phyloP scores from a whole-genome alignment of 2,329 filamentous ascomycete genomes.

The Basipetospora chlamydospora region DNA sequence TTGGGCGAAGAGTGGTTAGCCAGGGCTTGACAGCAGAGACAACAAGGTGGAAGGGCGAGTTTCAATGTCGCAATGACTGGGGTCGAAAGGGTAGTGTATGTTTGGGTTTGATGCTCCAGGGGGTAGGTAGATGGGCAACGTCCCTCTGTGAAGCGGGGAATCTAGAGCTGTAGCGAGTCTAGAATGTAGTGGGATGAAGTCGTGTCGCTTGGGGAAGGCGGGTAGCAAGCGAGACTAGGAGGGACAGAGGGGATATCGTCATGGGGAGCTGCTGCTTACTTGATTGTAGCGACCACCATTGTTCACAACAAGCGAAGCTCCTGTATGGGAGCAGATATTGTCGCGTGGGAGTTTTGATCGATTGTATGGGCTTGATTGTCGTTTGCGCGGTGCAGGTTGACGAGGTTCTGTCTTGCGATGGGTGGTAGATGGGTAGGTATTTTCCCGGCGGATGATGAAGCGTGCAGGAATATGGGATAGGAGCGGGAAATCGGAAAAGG shows the following conservation, averaged over 20 bases:
- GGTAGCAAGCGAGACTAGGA: constrained; percentile 3
- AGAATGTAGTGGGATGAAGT: too few species aligned
- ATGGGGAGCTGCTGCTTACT: constrained; percentile 27
- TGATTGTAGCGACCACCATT: constrained; percentile 51
- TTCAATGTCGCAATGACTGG: too few species aligned
- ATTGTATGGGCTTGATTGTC: background rate
- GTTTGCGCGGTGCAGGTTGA: background rate
- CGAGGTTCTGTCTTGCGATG: too few species aligned
- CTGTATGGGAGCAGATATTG: constrained; percentile 20
- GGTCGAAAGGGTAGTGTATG: too few species aligned
- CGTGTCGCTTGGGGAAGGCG: constrained; percentile 1
- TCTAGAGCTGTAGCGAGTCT: too few species aligned
- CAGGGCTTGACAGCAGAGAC: background rate
- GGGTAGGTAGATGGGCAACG: too few species aligned
- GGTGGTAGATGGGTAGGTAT: constrained; percentile 4
- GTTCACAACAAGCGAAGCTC: constrained; percentile 26
- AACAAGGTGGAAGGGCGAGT: background rate
- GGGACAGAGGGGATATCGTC: constrained; percentile 9
- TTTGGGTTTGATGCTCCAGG: too few species aligned
- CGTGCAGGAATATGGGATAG: constrained; percentile 2
- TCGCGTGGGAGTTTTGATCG: constrained; percentile 5
- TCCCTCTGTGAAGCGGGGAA: too few species aligned
- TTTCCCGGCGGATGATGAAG: constrained; percentile 4
- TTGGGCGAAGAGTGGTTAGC: constrained; percentile 3
- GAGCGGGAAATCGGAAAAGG: background rate